Evolutionary conservation across 345 rosid species (phyloP).

Genomic region (Iberis pinnata): DNA sequence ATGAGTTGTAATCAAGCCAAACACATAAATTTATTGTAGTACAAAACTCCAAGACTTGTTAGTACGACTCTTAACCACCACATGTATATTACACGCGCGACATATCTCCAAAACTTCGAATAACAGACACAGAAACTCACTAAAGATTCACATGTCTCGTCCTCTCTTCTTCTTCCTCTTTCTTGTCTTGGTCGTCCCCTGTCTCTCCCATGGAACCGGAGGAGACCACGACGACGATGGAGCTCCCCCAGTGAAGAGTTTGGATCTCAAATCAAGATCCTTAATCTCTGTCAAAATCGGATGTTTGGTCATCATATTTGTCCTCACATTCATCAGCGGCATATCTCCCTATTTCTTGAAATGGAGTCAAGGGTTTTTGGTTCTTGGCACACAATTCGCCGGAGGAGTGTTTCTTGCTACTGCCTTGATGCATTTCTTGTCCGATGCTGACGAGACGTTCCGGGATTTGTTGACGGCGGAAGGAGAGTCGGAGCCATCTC

Average conservation of each 20-base stretch:
- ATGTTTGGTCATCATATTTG: conserved; percentile 55
- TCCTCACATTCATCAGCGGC: conserved; percentile 61
- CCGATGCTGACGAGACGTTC: conserved; percentile 70
- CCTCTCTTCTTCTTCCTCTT: conserved; percentile 35
- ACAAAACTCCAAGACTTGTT: conserved; percentile 7
- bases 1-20: conserved; percentile 7
- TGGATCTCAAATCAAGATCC: conserved; percentile 44
- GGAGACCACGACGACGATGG: conserved; percentile 29
- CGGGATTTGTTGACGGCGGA: conserved; percentile 39
- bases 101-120: conserved; percentile 9
- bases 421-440: conserved; percentile 74
- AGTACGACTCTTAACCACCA: conserved; percentile 17
- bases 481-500: conserved; percentile 28
- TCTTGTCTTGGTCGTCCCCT: conserved; percentile 41
- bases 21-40: conserved; percentile 9
- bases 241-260: no score
- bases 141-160: conserved; percentile 31
- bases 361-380: conserved; percentile 72
- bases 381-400: conserved; percentile 75
- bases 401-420: conserved; percentile 87
- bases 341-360: conserved; percentile 69
- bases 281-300: conserved; percentile 52
- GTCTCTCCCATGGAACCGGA: conserved; percentile 45
- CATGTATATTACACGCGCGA: background rate
- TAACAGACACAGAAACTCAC: conserved; percentile 11